These are phyloP conservation scores for Leccinum variicolor DNA, from an alignment of 768 basidiomycete species.

Conservation along the genomic window DNA sequence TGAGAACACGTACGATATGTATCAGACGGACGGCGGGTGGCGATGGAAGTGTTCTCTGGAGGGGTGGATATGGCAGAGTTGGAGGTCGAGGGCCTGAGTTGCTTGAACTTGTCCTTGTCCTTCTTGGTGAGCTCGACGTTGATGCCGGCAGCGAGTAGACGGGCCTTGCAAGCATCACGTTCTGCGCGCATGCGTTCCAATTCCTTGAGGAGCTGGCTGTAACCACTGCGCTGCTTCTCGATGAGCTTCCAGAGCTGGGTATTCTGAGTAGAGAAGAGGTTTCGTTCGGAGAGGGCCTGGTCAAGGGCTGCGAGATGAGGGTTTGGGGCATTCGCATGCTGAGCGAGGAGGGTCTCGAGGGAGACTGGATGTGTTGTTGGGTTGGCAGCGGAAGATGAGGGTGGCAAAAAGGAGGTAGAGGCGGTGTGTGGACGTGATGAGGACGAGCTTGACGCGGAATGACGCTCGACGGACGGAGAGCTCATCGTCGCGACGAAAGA, in stretches of 20 bases:
- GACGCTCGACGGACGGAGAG: conserved; percentile 19
- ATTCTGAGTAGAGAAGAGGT: conserved; percentile 77
- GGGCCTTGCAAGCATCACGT: conserved; percentile 58
- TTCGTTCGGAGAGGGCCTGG: conserved; percentile 75
- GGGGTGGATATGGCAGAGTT: conserved; percentile 25
- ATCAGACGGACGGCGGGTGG: not conserved
- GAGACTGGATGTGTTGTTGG: conserved; percentile 37
- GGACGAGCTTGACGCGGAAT: conserved; percentile 19
- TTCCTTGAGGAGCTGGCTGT: conserved; percentile 77
- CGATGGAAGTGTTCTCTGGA: conserved; percentile 10
- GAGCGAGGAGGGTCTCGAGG: conserved; percentile 51
- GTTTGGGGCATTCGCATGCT: conserved; percentile 51
- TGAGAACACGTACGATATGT: not conserved
- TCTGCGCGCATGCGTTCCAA: conserved; percentile 81
- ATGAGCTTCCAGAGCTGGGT: conserved; percentile 92
- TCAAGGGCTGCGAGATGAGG: conserved; percentile 65
- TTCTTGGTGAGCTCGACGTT: conserved; percentile 39
- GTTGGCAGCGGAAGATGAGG: conserved; percentile 25
- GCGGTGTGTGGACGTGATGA: conserved; percentile 33
- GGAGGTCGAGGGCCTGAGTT: conserved; percentile 21
- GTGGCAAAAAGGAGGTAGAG: conserved; percentile 24
- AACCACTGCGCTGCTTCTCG: conserved; percentile 86
- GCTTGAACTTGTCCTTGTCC: conserved; percentile 22
- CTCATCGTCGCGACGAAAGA: conserved; percentile 12
- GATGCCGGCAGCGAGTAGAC: conserved; percentile 29